Evolutionary conservation across 2,329 filamentous ascomycete genomes (phyloP).

Genomic region (Talaromyces sp.): DNA sequence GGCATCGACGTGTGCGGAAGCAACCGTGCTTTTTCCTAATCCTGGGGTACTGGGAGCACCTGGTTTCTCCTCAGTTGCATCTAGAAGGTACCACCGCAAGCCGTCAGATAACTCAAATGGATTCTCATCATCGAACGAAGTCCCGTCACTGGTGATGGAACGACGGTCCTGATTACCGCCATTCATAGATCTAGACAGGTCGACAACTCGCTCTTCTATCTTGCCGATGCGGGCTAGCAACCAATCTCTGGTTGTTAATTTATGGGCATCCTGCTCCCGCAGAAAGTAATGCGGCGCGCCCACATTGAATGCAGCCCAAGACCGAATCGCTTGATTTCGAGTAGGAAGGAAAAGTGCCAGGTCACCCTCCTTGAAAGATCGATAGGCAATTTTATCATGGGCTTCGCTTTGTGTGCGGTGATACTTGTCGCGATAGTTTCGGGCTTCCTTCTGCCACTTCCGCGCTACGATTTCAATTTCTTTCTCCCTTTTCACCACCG

Average conservation of each 20-base stretch:
- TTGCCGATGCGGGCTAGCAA: constrained; percentile 90
- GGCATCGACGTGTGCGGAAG: constrained; percentile 80
- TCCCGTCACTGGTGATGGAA: constrained; percentile 51
- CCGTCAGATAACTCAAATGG: constrained; percentile 96
- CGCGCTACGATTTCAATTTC: constrained; percentile 90
- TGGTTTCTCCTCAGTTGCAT: constrained; percentile 88
- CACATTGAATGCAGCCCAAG: constrained; percentile 98
- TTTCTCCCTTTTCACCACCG: constrained; percentile 82
- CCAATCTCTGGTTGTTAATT: constrained; percentile 83
- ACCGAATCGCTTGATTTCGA: constrained; percentile 85
- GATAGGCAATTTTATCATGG: constrained; percentile 93
- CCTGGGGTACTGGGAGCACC: constrained; percentile 89
- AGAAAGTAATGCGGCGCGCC: constrained; percentile 97
- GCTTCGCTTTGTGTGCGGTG: constrained; percentile 77
- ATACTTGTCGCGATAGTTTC: constrained; percentile 81
- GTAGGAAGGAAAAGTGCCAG: constrained; percentile 92
- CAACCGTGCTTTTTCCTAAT: constrained; percentile 85
- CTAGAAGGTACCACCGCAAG: constrained; percentile 91
- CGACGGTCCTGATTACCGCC: constrained; percentile 51
- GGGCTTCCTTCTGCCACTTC: constrained; percentile 87
- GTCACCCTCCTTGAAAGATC: constrained; percentile 94
- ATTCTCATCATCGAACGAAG: constrained; percentile 79
- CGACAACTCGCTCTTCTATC: constrained; percentile 88
- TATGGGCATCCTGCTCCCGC: constrained; percentile 85
- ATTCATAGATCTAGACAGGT: constrained; percentile 76